These are phyloP conservation scores for Pleurotus tuoliensis DNA, from an alignment of 768 basidiomycete species.

Conservation along the genomic window DNA sequence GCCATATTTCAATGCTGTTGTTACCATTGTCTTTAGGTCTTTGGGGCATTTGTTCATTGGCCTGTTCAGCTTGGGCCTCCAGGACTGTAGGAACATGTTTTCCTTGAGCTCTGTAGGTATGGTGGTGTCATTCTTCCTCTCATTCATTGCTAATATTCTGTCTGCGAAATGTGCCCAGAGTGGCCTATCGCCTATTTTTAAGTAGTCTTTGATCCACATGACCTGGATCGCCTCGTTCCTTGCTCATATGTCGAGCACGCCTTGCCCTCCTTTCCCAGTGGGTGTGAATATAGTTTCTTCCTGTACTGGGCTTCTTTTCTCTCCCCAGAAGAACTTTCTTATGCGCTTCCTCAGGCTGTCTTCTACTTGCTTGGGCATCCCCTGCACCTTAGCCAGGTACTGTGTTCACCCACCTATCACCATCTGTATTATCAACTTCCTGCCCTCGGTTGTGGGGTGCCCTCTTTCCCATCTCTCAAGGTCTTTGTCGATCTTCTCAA, in stretches of 20 bases:
- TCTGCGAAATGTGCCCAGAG: neutral
- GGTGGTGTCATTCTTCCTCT: neutral
- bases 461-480: too few species aligned
- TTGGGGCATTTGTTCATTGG: neutral
- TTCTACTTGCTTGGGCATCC: slow-evolving; percentile 19
- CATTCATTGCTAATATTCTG: neutral
- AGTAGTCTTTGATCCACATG: neutral
- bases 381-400: slow-evolving; percentile 22
- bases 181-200: neutral
- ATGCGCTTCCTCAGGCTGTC: neutral
- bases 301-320: neutral
- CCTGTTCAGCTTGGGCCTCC: neutral
- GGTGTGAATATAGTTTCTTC: neutral
- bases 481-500: too few species aligned
- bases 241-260: neutral
- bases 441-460: too few species aligned
- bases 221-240: neutral
- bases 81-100: neutral
- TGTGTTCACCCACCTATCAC: too few species aligned
- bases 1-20: neutral
- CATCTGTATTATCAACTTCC: too few species aligned
- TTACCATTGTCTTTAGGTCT: neutral
- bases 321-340: neutral
- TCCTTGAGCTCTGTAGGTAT: neutral
- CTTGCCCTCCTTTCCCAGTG: neutral